A percentile compares a stretch with the other conserved stretches of the same genome.
These are phyloP conservation scores for Colletotrichum siamense DNA, from an alignment of 2,329 filamentous ascomycete genomes.

Conservation along the genomic window DNA sequence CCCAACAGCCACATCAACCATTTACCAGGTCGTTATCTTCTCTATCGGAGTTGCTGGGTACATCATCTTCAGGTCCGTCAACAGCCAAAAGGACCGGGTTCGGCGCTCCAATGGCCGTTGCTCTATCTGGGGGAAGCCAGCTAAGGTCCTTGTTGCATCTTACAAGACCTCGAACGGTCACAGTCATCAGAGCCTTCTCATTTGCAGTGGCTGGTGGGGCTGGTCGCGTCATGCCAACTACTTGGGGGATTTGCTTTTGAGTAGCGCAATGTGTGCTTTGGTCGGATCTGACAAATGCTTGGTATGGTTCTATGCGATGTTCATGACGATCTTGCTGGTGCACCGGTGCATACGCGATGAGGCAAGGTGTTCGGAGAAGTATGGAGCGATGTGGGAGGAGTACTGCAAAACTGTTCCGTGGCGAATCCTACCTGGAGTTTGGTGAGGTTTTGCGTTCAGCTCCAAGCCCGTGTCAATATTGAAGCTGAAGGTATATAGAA, in stretches of 20 bases:
- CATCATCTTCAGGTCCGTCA: slow-evolving; percentile 47
- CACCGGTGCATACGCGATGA: slow-evolving; percentile 53
- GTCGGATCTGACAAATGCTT: slow-evolving; percentile 41
- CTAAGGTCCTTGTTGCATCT: slow-evolving; percentile 39
- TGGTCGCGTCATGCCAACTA: slow-evolving; percentile 36
- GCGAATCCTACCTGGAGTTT: slow-evolving; percentile 41
- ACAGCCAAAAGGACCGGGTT: slow-evolving; percentile 48
- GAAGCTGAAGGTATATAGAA: neutral
- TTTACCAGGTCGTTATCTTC: slow-evolving; percentile 17
- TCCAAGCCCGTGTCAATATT: neutral
- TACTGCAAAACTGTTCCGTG: slow-evolving; percentile 47
- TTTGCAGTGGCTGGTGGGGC: slow-evolving; percentile 29
- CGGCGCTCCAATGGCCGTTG: slow-evolving; percentile 44
- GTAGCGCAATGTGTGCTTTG: slow-evolving; percentile 45
- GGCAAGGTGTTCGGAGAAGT: slow-evolving; percentile 47
- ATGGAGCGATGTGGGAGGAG: slow-evolving; percentile 47
- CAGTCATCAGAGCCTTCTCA: slow-evolving; percentile 37
- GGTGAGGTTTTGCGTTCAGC: slow-evolving; percentile 17
- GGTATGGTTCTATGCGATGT: slow-evolving; percentile 51
- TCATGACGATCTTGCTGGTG: slow-evolving; percentile 47
- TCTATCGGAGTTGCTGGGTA: slow-evolving; percentile 38
- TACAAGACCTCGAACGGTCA: slow-evolving; percentile 48
- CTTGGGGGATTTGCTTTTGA: slow-evolving; percentile 31
- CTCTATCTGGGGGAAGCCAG: slow-evolving; percentile 46
- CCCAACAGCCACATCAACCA: slow-evolving; percentile 35